Evolutionary conservation across 441 rosid genomes (phyloP).

Genomic region (Metrosideros polymorpha): DNA sequence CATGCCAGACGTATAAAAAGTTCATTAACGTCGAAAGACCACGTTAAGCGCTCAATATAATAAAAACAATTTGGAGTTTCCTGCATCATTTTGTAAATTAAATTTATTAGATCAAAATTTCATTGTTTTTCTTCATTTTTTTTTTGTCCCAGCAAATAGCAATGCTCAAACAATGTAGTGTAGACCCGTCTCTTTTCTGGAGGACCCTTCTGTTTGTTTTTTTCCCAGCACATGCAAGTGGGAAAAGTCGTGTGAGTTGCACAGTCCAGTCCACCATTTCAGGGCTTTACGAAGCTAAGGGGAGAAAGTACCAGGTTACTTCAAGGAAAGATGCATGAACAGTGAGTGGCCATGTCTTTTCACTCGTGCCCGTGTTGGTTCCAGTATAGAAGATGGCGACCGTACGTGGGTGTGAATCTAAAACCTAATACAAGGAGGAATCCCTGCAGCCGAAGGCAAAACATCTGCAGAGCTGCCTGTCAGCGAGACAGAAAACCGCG

Average conservation of each 20-base stretch:
- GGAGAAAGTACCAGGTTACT: neutral
- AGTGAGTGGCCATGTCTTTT: neutral
- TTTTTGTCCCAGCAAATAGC: neutral
- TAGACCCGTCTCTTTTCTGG: neutral
- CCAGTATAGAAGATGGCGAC: neutral
- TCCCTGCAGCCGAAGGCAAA: neutral
- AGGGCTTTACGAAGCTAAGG: neutral
- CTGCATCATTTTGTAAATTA: neutral
- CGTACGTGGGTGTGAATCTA: neutral
- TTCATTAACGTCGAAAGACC: neutral
- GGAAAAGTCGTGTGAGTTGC: neutral
- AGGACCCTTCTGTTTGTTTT: neutral
- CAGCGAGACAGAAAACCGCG: constrained; percentile 2
- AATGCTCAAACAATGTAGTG: neutral
- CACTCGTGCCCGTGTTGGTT: neutral
- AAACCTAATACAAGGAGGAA: neutral
- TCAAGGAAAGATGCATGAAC: neutral
- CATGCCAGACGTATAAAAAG: neutral
- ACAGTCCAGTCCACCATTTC: constrained; percentile 2
- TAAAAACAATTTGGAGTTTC: neutral
- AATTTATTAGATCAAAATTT: neutral
- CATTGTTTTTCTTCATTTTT: neutral
- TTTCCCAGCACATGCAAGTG: neutral
- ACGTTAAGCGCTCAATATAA: neutral
- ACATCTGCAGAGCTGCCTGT: neutral